phyloP scores from a whole-genome alignment of 495 filamentous ascomycete genomes.

The Trichoderma asperelloides region DNA sequence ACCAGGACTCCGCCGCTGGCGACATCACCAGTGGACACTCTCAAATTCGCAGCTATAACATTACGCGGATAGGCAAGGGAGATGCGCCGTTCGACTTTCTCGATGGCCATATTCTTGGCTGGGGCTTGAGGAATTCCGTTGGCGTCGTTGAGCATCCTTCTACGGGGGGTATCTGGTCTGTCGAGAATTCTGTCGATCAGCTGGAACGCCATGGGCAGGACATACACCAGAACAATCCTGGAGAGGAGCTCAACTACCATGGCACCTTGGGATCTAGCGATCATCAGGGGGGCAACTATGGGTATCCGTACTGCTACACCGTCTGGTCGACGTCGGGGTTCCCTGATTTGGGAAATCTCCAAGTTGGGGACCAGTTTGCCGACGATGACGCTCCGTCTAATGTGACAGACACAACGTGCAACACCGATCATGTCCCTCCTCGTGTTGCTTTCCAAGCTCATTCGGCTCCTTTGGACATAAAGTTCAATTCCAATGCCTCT shows the following conservation, averaged over 20 bases:
- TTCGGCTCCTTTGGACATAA: constrained; percentile 52
- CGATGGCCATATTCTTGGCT: constrained; percentile 52
- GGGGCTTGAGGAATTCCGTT: constrained; percentile 65
- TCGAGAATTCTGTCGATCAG: constrained; percentile 65
- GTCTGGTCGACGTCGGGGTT: constrained; percentile 44
- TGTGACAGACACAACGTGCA: constrained; percentile 24
- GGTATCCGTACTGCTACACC: constrained; percentile 63
- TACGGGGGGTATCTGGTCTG: constrained; percentile 50
- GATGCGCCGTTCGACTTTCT: constrained; percentile 22
- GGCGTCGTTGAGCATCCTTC: constrained; percentile 50
- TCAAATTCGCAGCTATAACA: constrained; percentile 58
- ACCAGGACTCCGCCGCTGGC: constrained; percentile 46
- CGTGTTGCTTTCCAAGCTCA: constrained; percentile 51
- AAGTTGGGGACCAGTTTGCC: constrained; percentile 31
- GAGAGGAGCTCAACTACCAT: constrained; percentile 66
- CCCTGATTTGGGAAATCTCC: constrained; percentile 17
- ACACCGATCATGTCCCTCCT: constrained; percentile 31
- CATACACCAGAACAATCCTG: constrained; percentile 62
- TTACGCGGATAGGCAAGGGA: constrained; percentile 23
- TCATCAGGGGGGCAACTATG: constrained; percentile 38
- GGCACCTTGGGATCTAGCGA: constrained; percentile 42
- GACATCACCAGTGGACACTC: constrained; percentile 44
- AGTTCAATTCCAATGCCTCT: constrained; percentile 29
- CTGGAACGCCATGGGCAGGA: constrained; percentile 45
- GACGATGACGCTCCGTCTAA: constrained; percentile 30